Evolutionary conservation across 352 stramenopile species (phyloP), one percentile per base, ranked within the genome.

Genomic region (Pythium oligandrum): DNA sequence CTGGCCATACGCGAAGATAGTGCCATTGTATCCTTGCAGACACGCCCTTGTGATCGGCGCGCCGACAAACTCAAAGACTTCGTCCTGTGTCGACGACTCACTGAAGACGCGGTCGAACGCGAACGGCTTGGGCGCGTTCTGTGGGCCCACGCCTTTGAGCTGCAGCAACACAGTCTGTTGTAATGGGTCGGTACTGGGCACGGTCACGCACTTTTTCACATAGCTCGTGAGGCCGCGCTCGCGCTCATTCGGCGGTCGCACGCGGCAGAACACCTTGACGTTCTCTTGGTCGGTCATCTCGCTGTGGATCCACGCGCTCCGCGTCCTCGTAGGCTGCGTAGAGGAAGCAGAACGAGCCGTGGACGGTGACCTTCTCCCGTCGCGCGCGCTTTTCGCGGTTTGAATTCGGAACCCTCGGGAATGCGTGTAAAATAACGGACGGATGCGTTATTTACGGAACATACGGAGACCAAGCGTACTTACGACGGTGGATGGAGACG

Each of bases 21-120:
- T 93, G 57, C 83, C 83, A 49, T 93, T 93, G 70, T 93, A 93
- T 34, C 83, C 83, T 49, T 89, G 59, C 0, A 93, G 64, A 62
- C 82, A 93, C 12, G 83, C 78, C 35, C 68, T 67, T 1, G 83
- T 91, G 48, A 97, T 82, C 6, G 92, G 91, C 40, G 75, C 80
- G 11, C 85, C 92, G 4, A 95, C 84, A 6, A 76, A 59, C 30
- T 96, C 67, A 59, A 97, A 98, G 26, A 98, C 82, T 44, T 98
- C 79, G 53, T 85, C 78, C 73, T 99, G 96, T 12, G 64, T 86
- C 38, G 93, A 76, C 33, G 84, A 70, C 30, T 96, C 90, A 49
- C 83, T 71, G 68, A 97, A 97, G 3, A 97, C 88, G 43, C 75
- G 73, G 63, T 98, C 92, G 57, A 97, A 98, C 3, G 86, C 96